Evolutionary conservation across 805 yeast species (phyloP).

Genomic region (Starmerella davenportii): DNA sequence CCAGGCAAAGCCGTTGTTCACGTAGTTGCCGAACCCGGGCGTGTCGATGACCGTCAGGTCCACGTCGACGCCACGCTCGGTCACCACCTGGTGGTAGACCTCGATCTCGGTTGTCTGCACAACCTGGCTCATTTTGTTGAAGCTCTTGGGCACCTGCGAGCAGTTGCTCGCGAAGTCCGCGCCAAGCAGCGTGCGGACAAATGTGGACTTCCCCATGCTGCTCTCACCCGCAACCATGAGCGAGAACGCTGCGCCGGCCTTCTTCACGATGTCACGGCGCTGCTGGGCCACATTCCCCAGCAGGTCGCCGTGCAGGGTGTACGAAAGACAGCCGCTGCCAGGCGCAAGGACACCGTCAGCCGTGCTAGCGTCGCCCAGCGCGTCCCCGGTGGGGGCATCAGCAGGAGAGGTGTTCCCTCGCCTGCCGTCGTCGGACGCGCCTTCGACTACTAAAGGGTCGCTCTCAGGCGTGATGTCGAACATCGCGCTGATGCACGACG

Average conservation of each 20-base stretch:
- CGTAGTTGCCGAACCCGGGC: slow-evolving; percentile 85
- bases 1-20: slow-evolving; percentile 74
- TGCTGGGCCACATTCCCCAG: slow-evolving; percentile 7
- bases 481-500: too few relatives aligned
- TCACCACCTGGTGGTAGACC: slow-evolving; percentile 59
- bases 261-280: slow-evolving; percentile 20
- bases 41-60: slow-evolving; percentile 74
- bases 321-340: too few relatives aligned
- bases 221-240: slow-evolving; percentile 69
- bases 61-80: slow-evolving; percentile 65
- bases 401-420: too few relatives aligned
- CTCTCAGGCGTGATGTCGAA: too few relatives aligned
- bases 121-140: slow-evolving; percentile 16
- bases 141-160: background rate
- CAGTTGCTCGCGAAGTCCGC: slow-evolving; percentile 1
- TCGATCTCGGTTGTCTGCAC: slow-evolving; percentile 55
- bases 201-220: slow-evolving; percentile 85
- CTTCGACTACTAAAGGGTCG: too few relatives aligned
- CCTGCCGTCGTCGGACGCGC: too few relatives aligned
- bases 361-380: too few relatives aligned
- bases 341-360: too few relatives aligned
- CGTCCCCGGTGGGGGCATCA: too few relatives aligned
- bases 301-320: too few relatives aligned
- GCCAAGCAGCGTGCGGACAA: slow-evolving; percentile 75
- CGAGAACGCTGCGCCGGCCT: slow-evolving; percentile 41